Evolutionary conservation across 345 rosid species (phyloP).

Genomic region (Cochlearia excelsa): DNA sequence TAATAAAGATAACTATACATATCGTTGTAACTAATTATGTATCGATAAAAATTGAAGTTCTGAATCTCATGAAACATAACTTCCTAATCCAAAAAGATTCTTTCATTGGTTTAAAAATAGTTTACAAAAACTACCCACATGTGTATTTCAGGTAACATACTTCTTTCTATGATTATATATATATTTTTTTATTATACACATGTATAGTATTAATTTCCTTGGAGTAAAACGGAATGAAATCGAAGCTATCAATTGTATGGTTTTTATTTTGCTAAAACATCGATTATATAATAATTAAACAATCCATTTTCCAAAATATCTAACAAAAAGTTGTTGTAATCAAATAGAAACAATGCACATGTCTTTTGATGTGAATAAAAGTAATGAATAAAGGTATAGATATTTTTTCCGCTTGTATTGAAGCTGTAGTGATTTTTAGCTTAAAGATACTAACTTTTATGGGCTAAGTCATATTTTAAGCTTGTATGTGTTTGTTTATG

Average conservation of each 20-base stretch:
- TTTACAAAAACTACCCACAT: background rate
- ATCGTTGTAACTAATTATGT: background rate
- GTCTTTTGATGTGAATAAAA: conserved; percentile 27
- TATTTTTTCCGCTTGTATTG: conserved; percentile 22
- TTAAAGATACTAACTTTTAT: too few species aligned
- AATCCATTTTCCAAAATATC: conserved; percentile 23
- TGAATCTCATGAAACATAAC: background rate
- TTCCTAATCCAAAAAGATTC: background rate
- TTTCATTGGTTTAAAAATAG: background rate
- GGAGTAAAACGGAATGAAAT: too few species aligned
- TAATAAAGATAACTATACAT: too few species aligned
- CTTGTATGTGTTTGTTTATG: too few species aligned
- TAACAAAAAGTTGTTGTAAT: conserved; percentile 12
- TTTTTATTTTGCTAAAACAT: too few species aligned
- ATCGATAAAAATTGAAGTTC: conserved; percentile 2
- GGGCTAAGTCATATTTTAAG: too few species aligned
- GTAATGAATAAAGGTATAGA: conserved; percentile 20
- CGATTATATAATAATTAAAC: background rate
- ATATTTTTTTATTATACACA: too few species aligned
- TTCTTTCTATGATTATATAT: background rate
- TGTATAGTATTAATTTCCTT: too few species aligned
- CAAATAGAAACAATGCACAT: conserved; percentile 29
- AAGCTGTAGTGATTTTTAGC: too few species aligned
- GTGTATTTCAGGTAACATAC: background rate
- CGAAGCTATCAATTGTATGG: too few species aligned